Conservation (phyloP, 1,284 basidiomycete genomes). For the Apiotrichum gamsii region DNA sequence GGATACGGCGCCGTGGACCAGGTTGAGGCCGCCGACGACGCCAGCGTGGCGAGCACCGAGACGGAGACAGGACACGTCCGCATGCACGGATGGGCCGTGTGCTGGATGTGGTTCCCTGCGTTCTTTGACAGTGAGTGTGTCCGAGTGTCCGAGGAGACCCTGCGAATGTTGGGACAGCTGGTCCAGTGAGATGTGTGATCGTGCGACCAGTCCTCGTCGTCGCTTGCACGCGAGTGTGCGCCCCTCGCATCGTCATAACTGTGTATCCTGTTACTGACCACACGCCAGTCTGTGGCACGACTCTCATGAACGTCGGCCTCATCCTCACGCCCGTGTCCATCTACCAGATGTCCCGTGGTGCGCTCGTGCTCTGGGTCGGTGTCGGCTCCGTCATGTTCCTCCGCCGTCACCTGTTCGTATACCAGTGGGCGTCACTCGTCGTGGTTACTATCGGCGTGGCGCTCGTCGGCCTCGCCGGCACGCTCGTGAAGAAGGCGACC, state of each 20-base stretch:
- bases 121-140: conserved; percentile 46
- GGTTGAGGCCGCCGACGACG: conserved; percentile 14
- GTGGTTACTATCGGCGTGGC: conserved; percentile 86
- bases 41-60: conserved; percentile 2
- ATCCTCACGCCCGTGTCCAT: conserved; percentile 95
- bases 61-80: conserved; percentile 3
- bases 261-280: too few relatives aligned
- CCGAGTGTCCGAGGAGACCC: too few relatives aligned
- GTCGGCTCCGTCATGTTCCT: conserved; percentile 89
- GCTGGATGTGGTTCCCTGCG: conserved; percentile 46
- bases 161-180: too few relatives aligned
- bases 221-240: too few relatives aligned
- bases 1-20: conserved; percentile 21
- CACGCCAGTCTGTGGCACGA: conserved; percentile 40
- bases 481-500: conserved; percentile 57
- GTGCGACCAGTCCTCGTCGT: too few relatives aligned
- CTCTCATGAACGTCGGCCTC: conserved; percentile 92
- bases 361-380: conserved; percentile 94
- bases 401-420: conserved; percentile 52
- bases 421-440: conserved; percentile 76
- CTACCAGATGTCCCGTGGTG: conserved; percentile 96
- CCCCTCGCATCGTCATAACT: background rate
- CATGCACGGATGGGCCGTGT: conserved; percentile 35
- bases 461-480: conserved; percentile 86
- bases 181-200: too few relatives aligned